Base-by-base conservation (phyloP, 106 monocot genomes). In the Dioscorea alata region DNA sequence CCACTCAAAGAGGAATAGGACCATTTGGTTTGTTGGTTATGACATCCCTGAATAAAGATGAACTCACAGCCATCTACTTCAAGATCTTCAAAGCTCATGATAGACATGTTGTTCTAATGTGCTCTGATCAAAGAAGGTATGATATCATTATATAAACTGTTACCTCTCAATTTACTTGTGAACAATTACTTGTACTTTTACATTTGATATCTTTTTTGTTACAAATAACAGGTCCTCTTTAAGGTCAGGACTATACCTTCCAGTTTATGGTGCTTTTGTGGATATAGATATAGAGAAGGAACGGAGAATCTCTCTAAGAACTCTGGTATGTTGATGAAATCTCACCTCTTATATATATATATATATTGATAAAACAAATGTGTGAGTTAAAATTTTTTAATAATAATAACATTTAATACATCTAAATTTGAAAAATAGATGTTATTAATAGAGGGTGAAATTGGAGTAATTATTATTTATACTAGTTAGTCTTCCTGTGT, bases 191-290 rank as follows among this genome's bases (percentile, higher is more conserved):
- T 1, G 28, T 28, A 28, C 28, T 1, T 28, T 28, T n/a, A n/a
- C 28, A 28, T 28, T 3, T n/a, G 3, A 28, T 28, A 28, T 28
- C 28, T 3, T 5, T 10, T 42, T 42, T 42, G 42, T 6, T 10
- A 42, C 4, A 35, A 49, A 34, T 57, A 28, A 28, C 74, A 88
- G 88, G 61, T 88, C 88, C 1, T 88, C 88, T 0, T 34, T 78
- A 23, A 72, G 81, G 66, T 31, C 66, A 66, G 84, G 60, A 59
- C 24, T 84, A 25, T 59, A 81, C 80, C 90, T 74, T 31, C 87
- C 83, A 35, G 64, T 75, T 12, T 90, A 73, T 73, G 94, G 90
- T 64, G 85, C 78, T 2, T 82, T 87, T 33, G 78, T 94, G 33
- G 56, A 81, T 53, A 25, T 78, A 22, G 78, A 81, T 61, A 56